Conservation (phyloP, 768 basidiomycete genomes). For the Auricularia auricula-judae region DNA sequence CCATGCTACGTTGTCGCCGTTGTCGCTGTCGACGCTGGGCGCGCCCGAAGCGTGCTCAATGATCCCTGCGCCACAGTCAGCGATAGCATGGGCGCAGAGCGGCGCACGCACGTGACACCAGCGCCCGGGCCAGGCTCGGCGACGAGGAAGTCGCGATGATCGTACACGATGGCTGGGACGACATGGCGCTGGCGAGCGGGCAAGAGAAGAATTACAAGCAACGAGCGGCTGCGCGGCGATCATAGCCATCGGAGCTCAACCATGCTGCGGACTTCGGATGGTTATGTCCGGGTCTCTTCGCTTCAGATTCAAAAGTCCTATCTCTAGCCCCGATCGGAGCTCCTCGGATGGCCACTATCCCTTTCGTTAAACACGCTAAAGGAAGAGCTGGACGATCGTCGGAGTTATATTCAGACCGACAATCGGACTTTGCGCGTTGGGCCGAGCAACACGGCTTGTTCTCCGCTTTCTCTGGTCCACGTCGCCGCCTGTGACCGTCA, state of each 20-base stretch:
- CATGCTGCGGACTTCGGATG: no score
- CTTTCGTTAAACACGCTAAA: no score
- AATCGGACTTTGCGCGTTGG: not conserved
- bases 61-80: not conserved
- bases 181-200: no score
- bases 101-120: not conserved
- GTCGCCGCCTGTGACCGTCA: not conserved
- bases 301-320: no score
- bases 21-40: not conserved
- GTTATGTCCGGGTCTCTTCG: no score
- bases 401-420: no score
- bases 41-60: not conserved
- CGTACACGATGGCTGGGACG: not conserved
- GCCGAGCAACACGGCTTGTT: not conserved
- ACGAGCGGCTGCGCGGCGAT: no score
- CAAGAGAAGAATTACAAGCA: no score
- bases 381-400: no score
- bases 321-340: no score
- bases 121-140: not conserved
- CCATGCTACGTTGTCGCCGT: slow-evolving; percentile 43
- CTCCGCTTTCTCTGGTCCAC: not conserved
- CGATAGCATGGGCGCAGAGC: not conserved
- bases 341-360: no score
- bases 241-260: no score
- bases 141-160: not conserved